Conservation (phyloP, 2,329 filamentous ascomycete genomes). For the Ascochyta lentis region DNA sequence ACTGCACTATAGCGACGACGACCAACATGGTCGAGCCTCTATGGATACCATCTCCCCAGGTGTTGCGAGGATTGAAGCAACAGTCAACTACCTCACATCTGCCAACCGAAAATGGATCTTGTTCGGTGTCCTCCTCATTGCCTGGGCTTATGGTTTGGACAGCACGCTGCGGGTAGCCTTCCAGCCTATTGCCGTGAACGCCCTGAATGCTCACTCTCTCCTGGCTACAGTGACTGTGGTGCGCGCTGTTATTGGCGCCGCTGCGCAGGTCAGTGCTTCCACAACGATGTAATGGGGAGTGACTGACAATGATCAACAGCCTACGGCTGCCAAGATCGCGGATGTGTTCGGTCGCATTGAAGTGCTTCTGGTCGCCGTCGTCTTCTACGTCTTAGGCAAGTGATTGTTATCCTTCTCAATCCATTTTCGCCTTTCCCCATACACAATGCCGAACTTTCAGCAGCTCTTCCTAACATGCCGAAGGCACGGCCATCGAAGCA, state of each 20-base stretch:
- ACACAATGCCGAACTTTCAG: background rate
- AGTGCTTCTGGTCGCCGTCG: conserved; percentile 61
- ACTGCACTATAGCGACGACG: background rate
- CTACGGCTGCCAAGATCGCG: conserved; percentile 65
- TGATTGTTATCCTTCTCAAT: background rate
- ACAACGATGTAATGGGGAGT: too few relatives aligned
- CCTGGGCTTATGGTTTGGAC: conserved; percentile 67
- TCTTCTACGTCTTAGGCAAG: conserved; percentile 61
- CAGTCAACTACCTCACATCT: conserved; percentile 60
- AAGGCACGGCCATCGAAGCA: conserved; percentile 62
- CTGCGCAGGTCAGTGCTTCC: conserved; percentile 49
- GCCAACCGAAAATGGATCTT: conserved; percentile 65
- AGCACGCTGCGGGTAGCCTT: conserved; percentile 57
- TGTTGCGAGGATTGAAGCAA: conserved; percentile 65
- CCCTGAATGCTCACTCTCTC: conserved; percentile 61
- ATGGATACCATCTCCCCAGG: conserved; percentile 52
- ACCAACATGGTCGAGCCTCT: background rate
- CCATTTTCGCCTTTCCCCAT: too few relatives aligned
- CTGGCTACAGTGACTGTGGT: conserved; percentile 63
- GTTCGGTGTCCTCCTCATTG: conserved; percentile 66
- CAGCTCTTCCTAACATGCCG: conserved; percentile 3
- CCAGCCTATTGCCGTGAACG: conserved; percentile 61
- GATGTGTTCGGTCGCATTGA: conserved; percentile 68
- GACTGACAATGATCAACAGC: conserved; percentile 45
- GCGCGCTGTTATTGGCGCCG: conserved; percentile 65